Evolutionary conservation across 225 moss, liverwort and hornwort genomes (phyloP).

Genomic region (Pleurozium schreberi): DNA sequence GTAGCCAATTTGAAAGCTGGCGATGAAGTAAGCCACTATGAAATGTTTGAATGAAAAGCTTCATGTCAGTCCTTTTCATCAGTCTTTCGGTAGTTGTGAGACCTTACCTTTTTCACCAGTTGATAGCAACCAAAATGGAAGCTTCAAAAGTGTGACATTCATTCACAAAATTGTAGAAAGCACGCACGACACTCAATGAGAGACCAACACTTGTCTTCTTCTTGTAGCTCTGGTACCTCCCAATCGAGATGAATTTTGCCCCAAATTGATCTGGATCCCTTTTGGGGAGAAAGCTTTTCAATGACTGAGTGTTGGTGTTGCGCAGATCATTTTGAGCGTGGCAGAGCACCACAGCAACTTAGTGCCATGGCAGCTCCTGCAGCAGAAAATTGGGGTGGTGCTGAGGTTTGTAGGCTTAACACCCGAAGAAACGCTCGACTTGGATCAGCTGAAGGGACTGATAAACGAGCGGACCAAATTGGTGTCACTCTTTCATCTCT

Average conservation of each 20-base stretch:
- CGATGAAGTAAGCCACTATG: slow-evolving; percentile 41
- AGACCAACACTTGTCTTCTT: background rate
- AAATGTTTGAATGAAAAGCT: background rate
- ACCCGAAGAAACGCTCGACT: slow-evolving; percentile 53
- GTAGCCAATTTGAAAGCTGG: slow-evolving; percentile 53
- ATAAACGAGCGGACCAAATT: slow-evolving; percentile 64
- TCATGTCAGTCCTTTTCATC: background rate
- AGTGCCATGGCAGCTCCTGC: slow-evolving; percentile 76
- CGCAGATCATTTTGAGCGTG: slow-evolving; percentile 62
- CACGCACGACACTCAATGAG: background rate
- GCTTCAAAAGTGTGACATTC: background rate
- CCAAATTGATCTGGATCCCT: background rate
- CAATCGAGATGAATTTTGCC: background rate
- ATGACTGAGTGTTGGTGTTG: background rate
- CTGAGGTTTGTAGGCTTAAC: slow-evolving; percentile 68
- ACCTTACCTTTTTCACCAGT: background rate
- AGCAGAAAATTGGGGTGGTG: slow-evolving; percentile 55
- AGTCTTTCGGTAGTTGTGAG: background rate
- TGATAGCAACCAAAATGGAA: background rate
- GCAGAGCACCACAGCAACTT: slow-evolving; percentile 95
- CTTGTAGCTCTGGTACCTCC: background rate
- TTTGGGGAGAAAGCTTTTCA: background rate
- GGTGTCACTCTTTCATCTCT: slow-evolving; percentile 59
- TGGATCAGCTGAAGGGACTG: slow-evolving; percentile 42
- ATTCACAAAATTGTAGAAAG: background rate